Evolutionary conservation across 768 basidiomycete genomes (phyloP), one percentile per base, ranked within the genome.

Genomic region (Mycena belliarum): DNA sequence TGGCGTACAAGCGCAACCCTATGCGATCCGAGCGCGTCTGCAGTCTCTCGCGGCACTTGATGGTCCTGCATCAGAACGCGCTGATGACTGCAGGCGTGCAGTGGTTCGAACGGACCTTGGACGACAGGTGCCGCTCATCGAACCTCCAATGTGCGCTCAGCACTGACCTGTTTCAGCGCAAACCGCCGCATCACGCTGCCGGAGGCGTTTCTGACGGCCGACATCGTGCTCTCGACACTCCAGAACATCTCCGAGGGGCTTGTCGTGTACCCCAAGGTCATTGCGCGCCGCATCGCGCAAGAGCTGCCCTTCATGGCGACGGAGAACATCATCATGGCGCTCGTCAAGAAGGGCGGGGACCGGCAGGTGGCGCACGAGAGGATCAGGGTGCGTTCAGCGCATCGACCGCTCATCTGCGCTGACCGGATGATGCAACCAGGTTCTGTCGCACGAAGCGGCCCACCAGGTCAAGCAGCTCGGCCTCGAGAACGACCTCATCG

Each of bases 241-340:
- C 95, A 96, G 70, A 98, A 98, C 72, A 89, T 99, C 67, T 91
- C 91, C 3, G 97, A 98, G 74, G 97, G 96, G 0, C 82, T 99
- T n/a, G 95, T 98, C n/a, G 95, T 99, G 53, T 98, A 98, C 72
- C 97, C 97, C 11, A 88, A 85, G 70, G 96, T 99, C 59, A 98
- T 99, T 63, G 92, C 82, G 11, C 85, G 94, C 40, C 87, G 93
- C 35, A 95, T 99, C 71, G 73, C 86, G 3, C 93, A 98, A 72
- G 97, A 99, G 72, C 82, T 99, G 32, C 97, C 97, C 1, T 98
- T 98, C 82, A 98, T 99, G 97, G 95, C 96, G 5, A 99, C 97
- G 2, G 97, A 99, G 74, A 99, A 99, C 72, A 83, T 99, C 74
- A 98, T 98, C 75, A 98, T 99, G 97, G 94, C 94, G 2, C 85